Base-by-base conservation (phyloP, 1,284 basidiomycete species). In the Irpex sp. region DNA sequence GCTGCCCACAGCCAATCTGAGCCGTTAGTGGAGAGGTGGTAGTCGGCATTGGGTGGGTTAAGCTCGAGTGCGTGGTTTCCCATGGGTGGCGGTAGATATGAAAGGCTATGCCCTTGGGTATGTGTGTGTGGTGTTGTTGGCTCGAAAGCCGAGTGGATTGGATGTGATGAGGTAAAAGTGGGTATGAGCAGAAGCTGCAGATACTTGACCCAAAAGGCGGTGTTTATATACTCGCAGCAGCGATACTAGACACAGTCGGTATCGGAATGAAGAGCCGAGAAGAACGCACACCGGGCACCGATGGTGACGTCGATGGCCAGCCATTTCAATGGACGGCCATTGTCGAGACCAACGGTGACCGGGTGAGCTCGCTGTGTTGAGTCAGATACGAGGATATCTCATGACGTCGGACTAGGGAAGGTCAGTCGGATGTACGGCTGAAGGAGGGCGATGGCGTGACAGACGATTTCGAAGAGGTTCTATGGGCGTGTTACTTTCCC, bases 1-100 rank as follows among this genome's bases (percentile, higher is more conserved):
- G 82, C 82, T 0, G 81, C 74, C 78, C 83, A 85, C 26, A 83
- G 76, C 77, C 77, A 86, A 70, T 83, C 75, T 3, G 80, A 79
- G 1, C 73, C 77, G 61, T 71, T 65, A 1, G 68, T 72, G 43
- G 73, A 73, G 65, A 79, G 74, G 65, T 79, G 75, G 59, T 65
- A 62, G 51, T 71, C 66, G 43, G 75, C 75, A 15, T 50, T 71
- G 7, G 73, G 70, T 0, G 77, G 77, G 64, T 78, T 78, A 15
- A 9, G 49, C 1, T 61, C 4, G 47, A 73, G 65, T 43, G 39
- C 39, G 39, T 43, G 39, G 39, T 43, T 13, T 72, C 39, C 39
- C 71, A 15, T 68, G 39, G 68, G 73, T 74, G 58, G 64, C 69
- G 65, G 69, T 69, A 50, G 17, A 43, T 53, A 37, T 46, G 47